phyloP scores from a whole-genome alignment of 1,284 basidiomycete genomes.

The Trametes versicolor region DNA sequence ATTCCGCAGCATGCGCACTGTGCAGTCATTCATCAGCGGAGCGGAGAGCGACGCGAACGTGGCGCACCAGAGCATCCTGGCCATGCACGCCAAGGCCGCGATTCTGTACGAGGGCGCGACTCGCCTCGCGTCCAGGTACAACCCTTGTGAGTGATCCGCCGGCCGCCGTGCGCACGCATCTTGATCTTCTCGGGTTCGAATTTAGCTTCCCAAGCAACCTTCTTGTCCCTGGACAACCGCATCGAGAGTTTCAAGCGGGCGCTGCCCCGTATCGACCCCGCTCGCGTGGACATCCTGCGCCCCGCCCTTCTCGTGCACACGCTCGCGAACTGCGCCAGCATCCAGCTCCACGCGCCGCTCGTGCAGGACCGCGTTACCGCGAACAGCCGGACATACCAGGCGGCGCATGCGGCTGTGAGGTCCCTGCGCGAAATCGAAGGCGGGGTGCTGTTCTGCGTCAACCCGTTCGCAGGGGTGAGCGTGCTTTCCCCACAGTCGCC shows the following conservation, averaged over 20 bases:
- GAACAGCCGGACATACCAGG: constrained; percentile 33
- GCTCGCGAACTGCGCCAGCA: constrained; percentile 46
- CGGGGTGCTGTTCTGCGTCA: constrained; percentile 27
- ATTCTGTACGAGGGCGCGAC: constrained; percentile 49
- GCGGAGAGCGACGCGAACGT: constrained; percentile 33
- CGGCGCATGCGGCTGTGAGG: constrained; percentile 30
- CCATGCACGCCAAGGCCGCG: constrained; percentile 50
- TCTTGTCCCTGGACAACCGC: constrained; percentile 43
- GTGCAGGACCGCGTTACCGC: constrained; percentile 33
- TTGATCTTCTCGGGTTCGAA: constrained; percentile 30
- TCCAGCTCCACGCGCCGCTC: constrained; percentile 49
- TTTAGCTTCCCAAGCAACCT: constrained; percentile 38
- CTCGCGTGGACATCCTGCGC: constrained; percentile 35
- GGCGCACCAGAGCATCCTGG: constrained; percentile 40
- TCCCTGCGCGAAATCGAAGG: constrained; percentile 22
- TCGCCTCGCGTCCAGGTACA: constrained; percentile 38
- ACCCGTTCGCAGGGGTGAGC: constrained; percentile 33
- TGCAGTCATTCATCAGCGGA: constrained; percentile 45
- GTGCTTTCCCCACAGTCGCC: not conserved
- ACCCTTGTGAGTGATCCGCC: constrained; percentile 37
- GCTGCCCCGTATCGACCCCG: constrained; percentile 36
- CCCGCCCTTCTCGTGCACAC: constrained; percentile 47
- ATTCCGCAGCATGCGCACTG: constrained; percentile 40
- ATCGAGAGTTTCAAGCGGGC: constrained; percentile 43
- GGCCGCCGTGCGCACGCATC: not conserved